Conservation (phyloP, 768 basidiomycete genomes). For the Sporobolomyces pararoseus region DNA sequence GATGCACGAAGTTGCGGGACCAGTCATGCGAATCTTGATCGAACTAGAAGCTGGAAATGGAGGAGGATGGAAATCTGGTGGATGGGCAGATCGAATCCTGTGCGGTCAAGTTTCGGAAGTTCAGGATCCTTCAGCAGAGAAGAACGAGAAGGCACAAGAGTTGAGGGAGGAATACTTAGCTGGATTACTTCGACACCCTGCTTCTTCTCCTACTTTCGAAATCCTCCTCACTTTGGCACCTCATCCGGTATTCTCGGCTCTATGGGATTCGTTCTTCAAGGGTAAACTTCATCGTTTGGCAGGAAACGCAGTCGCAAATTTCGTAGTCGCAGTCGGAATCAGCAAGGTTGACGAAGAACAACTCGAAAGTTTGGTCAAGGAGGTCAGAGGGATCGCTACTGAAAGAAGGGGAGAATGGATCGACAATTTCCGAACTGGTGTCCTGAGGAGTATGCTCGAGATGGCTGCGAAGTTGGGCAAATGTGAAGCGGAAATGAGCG, state of each 20-base stretch:
- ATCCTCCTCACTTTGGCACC: constrained; percentile 66
- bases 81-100: constrained; percentile 37
- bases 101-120: constrained; percentile 37
- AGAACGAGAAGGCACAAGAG: constrained; percentile 59
- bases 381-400: constrained; percentile 60
- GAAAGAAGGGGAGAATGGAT: constrained; percentile 49
- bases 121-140: neutral
- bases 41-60: constrained; percentile 30
- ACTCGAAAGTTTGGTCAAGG: constrained; percentile 58
- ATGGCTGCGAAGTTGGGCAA: constrained; percentile 57
- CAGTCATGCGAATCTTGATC: constrained; percentile 30
- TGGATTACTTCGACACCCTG: constrained; percentile 76
- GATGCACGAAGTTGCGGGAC: constrained; percentile 37
- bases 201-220: constrained; percentile 87
- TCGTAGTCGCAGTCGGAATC: constrained; percentile 77
- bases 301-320: constrained; percentile 88
- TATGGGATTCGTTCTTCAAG: constrained; percentile 77
- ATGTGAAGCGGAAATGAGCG: constrained; percentile 56
- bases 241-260: constrained; percentile 57
- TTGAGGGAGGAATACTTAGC: constrained; percentile 58
- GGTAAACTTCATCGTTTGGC: constrained; percentile 68
- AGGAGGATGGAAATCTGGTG: constrained; percentile 23
- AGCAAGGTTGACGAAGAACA: constrained; percentile 61
- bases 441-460: constrained; percentile 71
- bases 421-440: constrained; percentile 72